Percentiles rank a stretch among this genome's conserved stretches.
Conservation (phyloP, 2,329 filamentous ascomycete genomes). For the Ophiocordyceps unilateralis region DNA sequence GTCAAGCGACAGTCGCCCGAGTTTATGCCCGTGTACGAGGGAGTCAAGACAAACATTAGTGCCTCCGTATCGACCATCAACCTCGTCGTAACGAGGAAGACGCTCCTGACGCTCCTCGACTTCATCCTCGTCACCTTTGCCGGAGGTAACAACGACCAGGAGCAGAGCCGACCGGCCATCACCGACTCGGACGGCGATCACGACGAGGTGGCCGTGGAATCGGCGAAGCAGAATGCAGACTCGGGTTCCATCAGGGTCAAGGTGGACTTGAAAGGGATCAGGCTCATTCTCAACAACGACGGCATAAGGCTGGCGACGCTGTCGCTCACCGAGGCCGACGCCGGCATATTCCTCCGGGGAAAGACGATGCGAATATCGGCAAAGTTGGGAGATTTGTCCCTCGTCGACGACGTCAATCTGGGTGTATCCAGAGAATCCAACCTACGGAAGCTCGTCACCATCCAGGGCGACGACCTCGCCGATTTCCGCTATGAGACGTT, state of each 20-base stretch:
- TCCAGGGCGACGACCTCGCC: conserved; percentile 86
- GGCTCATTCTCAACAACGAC: conserved; percentile 92
- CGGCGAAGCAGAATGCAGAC: conserved; percentile 16
- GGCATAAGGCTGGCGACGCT: conserved; percentile 86
- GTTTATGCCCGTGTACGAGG: conserved; percentile 80
- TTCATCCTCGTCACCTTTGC: conserved; percentile 91
- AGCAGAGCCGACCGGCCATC: conserved; percentile 17
- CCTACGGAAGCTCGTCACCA: conserved; percentile 75
- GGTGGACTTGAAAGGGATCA: conserved; percentile 81
- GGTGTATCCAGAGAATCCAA: conserved; percentile 69
- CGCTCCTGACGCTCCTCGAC: conserved; percentile 78
- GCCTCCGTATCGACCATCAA: conserved; percentile 91
- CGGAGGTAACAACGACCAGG: conserved; percentile 30
- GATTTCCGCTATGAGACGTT: conserved; percentile 98
- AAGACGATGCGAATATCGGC: conserved; percentile 78
- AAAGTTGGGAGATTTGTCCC: conserved; percentile 68
- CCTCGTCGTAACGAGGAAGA: conserved; percentile 81
- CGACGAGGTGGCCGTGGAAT: conserved; percentile 17
- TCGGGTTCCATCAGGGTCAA: conserved; percentile 79
- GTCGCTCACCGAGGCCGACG: conserved; percentile 80
- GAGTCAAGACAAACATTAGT: conserved; percentile 84
- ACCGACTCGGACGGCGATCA: conserved; percentile 16
- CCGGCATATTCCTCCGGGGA: conserved; percentile 74
- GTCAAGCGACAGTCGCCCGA: conserved; percentile 86
- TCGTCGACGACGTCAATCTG: conserved; percentile 87